Conservation (phyloP, 352 stramenopile species). For the Globisporangium camurandrum region DNA sequence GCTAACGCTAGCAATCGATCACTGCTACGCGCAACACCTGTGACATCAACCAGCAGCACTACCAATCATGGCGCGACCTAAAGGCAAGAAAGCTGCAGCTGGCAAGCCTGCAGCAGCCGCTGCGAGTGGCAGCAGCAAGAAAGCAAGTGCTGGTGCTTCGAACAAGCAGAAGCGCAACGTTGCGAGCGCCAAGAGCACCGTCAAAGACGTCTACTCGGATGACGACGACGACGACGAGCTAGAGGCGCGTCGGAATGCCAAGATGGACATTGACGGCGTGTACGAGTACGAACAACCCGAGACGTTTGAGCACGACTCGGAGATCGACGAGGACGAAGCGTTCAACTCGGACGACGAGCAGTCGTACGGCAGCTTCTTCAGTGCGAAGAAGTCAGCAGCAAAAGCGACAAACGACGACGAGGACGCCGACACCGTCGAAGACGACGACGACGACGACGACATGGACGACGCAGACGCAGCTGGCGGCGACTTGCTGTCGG, state of each 20-base stretch:
- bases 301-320: conserved; percentile 85
- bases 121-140: conserved; percentile 15
- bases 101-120: neutral
- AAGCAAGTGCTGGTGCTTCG: conserved; percentile 10
- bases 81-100: conserved; percentile 14
- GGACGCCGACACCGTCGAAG: conserved; percentile 17
- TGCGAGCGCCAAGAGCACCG: conserved; percentile 17
- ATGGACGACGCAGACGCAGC: conserved; percentile 44
- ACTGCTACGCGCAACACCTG: neutral
- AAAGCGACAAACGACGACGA: conserved; percentile 14
- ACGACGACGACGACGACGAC: conserved; percentile 18
- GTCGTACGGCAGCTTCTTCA: conserved; percentile 84
- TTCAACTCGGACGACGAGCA: conserved; percentile 93
- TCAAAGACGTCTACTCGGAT: conserved; percentile 73
- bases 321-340: conserved; percentile 91
- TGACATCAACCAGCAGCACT: neutral
- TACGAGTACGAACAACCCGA: conserved; percentile 78
- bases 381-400: conserved; percentile 10
- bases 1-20: neutral
- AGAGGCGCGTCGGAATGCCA: conserved; percentile 49
- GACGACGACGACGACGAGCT: conserved; percentile 66
- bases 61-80: conserved; percentile 17
- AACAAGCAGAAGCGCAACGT: conserved; percentile 9
- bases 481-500: conserved; percentile 64
- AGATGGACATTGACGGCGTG: conserved; percentile 73